Base-by-base conservation (phyloP, 495 filamentous ascomycete species). In the Oidiodendron maius region DNA sequence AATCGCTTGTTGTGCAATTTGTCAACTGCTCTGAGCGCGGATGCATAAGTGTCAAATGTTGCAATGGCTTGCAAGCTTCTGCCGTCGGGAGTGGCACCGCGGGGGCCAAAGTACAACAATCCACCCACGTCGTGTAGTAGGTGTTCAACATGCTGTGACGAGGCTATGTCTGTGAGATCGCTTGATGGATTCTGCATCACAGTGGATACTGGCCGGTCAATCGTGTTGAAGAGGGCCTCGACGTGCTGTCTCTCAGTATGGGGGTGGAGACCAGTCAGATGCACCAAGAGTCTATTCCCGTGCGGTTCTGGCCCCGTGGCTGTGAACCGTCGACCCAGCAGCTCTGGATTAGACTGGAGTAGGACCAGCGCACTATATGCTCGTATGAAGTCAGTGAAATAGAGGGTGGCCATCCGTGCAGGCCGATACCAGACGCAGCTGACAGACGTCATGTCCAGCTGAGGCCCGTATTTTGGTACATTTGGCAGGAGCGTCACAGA, bases 21-120 rank as follows among this genome's bases (percentile, higher is more conserved):
- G 21, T 13, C 20, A 11, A 54, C 63, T 9, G 67, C 68, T 24
- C 66, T 28, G 40, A 44, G 44, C 1, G 68, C 68, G 32, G 61
- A 50, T 0, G 53, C 53, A 20, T 62, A 58, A 3, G 57, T 53
- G 4, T 30, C 21, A 38, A 68, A 71, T 15, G 58, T 57, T 3
- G 57, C 66, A 12, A 55, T 61, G 0, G 62, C 67, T 41, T 66
- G 66, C 25, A 58, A 45, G 5, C 26, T 5, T 22, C 46, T 52
- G 25, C 6, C 34, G n/a, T 32, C 30, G 6, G 24, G 40, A 4
- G 39, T 6, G 3, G 15, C 2, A 1, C 9, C 17, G 3, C 25
- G n/a, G n/a, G 11, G 13, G 16, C 22, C 21, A 21, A 52, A 52
- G 3, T 35, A 46, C 13, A 40, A 34, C 3, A 52, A 4, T 22